Conservation (phyloP, 768 basidiomycete genomes). For the Tephrocybe rancida region DNA sequence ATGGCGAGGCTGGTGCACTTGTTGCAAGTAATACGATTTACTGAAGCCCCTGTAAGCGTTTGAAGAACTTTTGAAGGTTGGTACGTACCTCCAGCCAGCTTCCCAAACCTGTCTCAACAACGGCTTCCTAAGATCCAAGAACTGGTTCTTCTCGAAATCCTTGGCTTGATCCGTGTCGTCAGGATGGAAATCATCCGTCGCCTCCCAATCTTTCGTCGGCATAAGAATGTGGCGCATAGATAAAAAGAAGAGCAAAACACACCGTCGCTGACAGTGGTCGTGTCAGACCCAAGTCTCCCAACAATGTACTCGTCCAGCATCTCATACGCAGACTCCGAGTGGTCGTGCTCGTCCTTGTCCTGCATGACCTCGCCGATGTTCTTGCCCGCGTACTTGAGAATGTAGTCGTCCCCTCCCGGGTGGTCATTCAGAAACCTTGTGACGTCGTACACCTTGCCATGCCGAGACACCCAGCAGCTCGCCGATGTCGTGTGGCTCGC, state of each 20-base stretch:
- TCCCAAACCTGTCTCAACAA: constrained; percentile 86
- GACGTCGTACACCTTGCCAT: constrained; percentile 89
- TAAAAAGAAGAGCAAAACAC: constrained; percentile 25
- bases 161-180: constrained; percentile 81
- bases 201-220: constrained; percentile 73
- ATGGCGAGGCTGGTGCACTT: constrained; percentile 96
- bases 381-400: constrained; percentile 81
- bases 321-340: constrained; percentile 88
- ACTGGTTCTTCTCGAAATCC: constrained; percentile 89
- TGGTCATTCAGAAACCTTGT: constrained; percentile 85
- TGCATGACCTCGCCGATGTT: constrained; percentile 84
- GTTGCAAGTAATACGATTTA: constrained; percentile 94
- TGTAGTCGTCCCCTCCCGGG: constrained; percentile 92
- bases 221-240: neutral
- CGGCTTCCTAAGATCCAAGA: constrained; percentile 88
- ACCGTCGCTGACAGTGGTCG: constrained; percentile 81
- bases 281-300: constrained; percentile 78
- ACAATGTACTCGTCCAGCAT: constrained; percentile 89
- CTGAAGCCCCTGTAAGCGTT: constrained; percentile 35
- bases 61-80: constrained; percentile 5
- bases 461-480: constrained; percentile 84
- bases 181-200: constrained; percentile 87
- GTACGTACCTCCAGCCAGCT: constrained; percentile 77
- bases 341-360: constrained; percentile 79
- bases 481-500: constrained; percentile 54